A percentile compares a stretch with the other conserved stretches of the same genome.
Conservation (phyloP, 192 early-diverging fungal genomes). For the Gamsiella multidivaricata region DNA sequence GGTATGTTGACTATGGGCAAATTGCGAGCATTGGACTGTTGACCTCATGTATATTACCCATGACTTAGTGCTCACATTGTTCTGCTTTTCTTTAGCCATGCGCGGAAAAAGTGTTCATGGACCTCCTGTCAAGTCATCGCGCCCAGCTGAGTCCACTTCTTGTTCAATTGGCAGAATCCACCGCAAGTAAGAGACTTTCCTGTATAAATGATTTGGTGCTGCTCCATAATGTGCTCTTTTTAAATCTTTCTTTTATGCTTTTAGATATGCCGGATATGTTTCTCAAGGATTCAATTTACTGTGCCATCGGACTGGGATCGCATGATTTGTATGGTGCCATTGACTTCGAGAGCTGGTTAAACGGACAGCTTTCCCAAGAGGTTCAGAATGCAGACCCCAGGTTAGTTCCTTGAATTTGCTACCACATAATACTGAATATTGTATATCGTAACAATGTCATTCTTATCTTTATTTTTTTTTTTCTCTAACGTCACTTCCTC, state of each 20-base stretch:
- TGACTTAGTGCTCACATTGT: too few species aligned
- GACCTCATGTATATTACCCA: too few species aligned
- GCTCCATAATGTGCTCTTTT: constrained; percentile 22
- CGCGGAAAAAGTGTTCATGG: constrained; percentile 85
- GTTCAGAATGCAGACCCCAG: constrained; percentile 61
- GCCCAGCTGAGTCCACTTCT: constrained; percentile 70
- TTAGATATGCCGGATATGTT: constrained; percentile 58
- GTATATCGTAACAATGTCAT: too few species aligned
- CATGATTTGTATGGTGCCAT: constrained; percentile 83
- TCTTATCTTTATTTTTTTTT: constrained; percentile 9
- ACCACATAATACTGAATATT: too few species aligned
- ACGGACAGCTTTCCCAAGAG: constrained; percentile 68
- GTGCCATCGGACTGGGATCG: constrained; percentile 82
- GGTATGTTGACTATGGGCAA: constrained; percentile 57
- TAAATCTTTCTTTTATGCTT: not conserved
- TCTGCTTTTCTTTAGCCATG: constrained; percentile 68
- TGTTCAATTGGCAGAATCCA: constrained; percentile 67
- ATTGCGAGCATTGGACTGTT: too few species aligned
- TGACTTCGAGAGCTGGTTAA: constrained; percentile 85
- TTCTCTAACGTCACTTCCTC: not conserved
- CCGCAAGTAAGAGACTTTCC: constrained; percentile 57
- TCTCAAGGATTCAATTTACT: constrained; percentile 83
- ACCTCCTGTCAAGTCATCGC: constrained; percentile 76
- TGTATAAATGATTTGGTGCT: constrained; percentile 4
- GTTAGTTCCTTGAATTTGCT: too few species aligned